Base-by-base conservation (phyloP, 176 grass and related monocot species). In the Musa itinerans region DNA sequence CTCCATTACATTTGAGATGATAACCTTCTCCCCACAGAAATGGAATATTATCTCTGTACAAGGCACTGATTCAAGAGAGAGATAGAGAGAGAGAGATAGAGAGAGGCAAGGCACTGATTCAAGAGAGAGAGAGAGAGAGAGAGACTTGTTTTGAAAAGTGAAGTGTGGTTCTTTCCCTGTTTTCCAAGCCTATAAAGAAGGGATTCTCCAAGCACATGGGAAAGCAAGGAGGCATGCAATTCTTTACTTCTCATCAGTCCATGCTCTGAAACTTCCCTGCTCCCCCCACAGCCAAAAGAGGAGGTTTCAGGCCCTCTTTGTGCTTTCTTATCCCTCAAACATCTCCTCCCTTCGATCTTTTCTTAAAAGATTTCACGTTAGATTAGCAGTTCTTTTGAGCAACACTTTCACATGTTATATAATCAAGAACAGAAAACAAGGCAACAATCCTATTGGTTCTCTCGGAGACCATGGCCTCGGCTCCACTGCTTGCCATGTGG, bases 171-270 rank as follows among this genome's bases (percentile, higher is more conserved):
- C 68, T 70, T 70, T 70, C 68, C 68, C 23, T 69, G 8, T 70
- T 19, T 21, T n/a, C 43, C 48, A 70, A 70, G 34, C 68, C 21
- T 70, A 70, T 70, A 70, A 50, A 43, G 34, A 43, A 70, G 68
- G 68, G 14, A n/a, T 50, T 50, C 17, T 50, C 15, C 34, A 69
- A 70, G 48, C 68, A 20, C 25, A 70, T 70, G 51, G 48, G 22
- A 70, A 17, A 5, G 43, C 48, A 70, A 70, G 68, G 12, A 50
- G 48, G 68, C 68, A 70, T 70, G 34, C 43, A 70, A 70, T 70
- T 70, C 68, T 70, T 70, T 70, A 70, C 68, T 70, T 65, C 63
- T 6, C 63, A 11, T 51, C 68, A 19, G 48, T 11, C 68, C 17
- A 21, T 70, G 68, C 1, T 52, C 68, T 70, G 25, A 68, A 26